Evolutionary conservation across 164 flowering plant species (phyloP).

Genomic region (Macadamia integrifolia): DNA sequence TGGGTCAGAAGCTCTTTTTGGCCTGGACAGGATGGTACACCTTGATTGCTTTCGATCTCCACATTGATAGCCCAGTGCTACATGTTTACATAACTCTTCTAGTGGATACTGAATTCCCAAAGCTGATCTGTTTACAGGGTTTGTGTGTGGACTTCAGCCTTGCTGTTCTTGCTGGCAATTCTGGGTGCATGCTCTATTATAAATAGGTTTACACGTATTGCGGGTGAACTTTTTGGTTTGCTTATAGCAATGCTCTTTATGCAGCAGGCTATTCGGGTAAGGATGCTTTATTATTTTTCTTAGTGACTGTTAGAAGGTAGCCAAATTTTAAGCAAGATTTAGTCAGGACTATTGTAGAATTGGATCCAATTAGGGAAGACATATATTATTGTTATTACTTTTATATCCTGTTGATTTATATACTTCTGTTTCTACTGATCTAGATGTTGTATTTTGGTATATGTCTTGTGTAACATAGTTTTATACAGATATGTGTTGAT

Average conservation of each 20-base stretch:
- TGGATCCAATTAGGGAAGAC: background rate
- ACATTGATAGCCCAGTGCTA: background rate
- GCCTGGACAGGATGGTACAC: slow-evolving; percentile 61
- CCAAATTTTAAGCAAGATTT: background rate
- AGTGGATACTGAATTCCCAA: background rate
- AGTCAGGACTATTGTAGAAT: background rate
- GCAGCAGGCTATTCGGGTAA: slow-evolving; percentile 89
- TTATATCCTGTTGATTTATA: background rate
- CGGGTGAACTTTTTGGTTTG: slow-evolving; percentile 85
- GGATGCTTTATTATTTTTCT: slow-evolving; percentile 13
- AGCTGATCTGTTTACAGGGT: slow-evolving; percentile 35
- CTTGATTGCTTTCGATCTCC: background rate
- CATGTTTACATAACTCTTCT: background rate
- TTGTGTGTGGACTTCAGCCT: slow-evolving; percentile 75
- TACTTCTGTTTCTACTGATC: too few relatives aligned
- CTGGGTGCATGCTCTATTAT: slow-evolving; percentile 88
- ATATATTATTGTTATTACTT: background rate
- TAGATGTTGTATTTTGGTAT: too few relatives aligned
- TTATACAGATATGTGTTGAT: too few relatives aligned
- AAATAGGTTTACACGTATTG: slow-evolving; percentile 84
- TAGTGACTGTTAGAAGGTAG: slow-evolving; percentile 3
- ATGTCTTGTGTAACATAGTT: too few relatives aligned
- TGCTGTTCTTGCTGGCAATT: slow-evolving; percentile 66
- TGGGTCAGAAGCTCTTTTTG: slow-evolving; percentile 38
- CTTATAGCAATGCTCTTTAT: slow-evolving; percentile 90